A percentile compares a stretch with the other conserved stretches of the same genome.
These are phyloP conservation scores for Flaveria robusta DNA, from an alignment of 129 eudicot genomes.

Conservation along the genomic window DNA sequence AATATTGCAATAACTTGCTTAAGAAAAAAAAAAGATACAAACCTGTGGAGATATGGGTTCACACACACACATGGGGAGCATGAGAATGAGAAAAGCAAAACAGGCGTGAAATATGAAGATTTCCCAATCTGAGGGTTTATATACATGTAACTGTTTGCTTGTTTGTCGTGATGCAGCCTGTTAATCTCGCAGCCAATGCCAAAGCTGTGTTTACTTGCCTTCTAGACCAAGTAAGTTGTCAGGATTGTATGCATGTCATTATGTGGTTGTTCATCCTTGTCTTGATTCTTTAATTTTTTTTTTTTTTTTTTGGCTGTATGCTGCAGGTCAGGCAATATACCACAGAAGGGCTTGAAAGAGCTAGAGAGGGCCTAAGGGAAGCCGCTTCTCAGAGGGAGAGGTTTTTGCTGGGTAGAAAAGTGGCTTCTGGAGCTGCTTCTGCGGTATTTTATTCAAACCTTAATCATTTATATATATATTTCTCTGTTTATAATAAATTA, in stretches of 20 bases:
- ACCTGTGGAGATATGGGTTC: neutral
- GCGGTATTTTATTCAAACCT: slow-evolving; percentile 51
- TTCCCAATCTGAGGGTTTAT: neutral
- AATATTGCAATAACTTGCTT: neutral
- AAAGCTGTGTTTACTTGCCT: slow-evolving; percentile 83
- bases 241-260: slow-evolving; percentile 5
- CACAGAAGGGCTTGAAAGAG: slow-evolving; percentile 86
- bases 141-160: slow-evolving; percentile 21
- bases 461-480: neutral
- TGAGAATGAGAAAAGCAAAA: neutral
- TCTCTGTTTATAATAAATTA: neutral
- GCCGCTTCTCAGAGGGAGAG: slow-evolving; percentile 87
- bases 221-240: slow-evolving; percentile 74
- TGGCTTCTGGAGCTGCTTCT: slow-evolving; percentile 75
- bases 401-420: slow-evolving; percentile 86
- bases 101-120: neutral
- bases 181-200: slow-evolving; percentile 74
- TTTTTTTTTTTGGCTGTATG: slow-evolving; percentile 5
- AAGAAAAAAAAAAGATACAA: neutral
- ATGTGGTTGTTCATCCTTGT: slow-evolving; percentile 1
- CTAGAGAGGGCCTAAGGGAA: slow-evolving; percentile 85
- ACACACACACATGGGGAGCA: neutral
- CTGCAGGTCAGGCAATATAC: slow-evolving; percentile 61
- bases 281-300: slow-evolving; percentile 11
- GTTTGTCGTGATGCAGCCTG: slow-evolving; percentile 61